Conservation (phyloP, 345 rosid genomes). For the Corchorus olitorius region DNA sequence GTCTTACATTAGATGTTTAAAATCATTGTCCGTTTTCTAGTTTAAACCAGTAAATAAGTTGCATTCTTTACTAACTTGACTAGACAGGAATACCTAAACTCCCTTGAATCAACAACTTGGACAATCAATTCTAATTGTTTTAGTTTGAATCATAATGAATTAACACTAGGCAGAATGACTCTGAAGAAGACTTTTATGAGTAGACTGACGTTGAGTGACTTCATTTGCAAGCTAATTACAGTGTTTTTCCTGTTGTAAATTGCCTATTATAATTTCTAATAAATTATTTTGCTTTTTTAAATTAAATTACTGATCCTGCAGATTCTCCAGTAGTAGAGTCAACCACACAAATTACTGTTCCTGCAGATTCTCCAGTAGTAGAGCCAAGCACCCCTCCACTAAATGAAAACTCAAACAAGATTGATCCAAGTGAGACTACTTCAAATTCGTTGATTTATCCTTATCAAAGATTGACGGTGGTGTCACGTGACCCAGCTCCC, state of each 20-base stretch:
- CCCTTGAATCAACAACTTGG: background rate
- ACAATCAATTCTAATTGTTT: conserved; percentile 6
- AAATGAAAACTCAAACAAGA: conserved; percentile 22
- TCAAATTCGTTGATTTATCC: conserved; percentile 43
- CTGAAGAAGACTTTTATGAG: background rate
- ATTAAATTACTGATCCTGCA: conserved; percentile 30
- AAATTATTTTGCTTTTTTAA: background rate
- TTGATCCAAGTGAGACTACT: conserved; percentile 25
- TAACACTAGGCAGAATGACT: background rate
- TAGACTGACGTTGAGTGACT: background rate
- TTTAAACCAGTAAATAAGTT: conserved; percentile 3
- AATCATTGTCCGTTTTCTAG: background rate
- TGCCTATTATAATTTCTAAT: background rate
- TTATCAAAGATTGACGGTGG: conserved; percentile 51
- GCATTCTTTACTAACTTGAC: conserved; percentile 1
- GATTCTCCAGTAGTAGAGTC: conserved; percentile 38
- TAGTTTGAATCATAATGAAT: background rate
- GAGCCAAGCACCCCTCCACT: conserved; percentile 24
- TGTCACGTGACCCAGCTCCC: conserved; percentile 51
- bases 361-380: conserved; percentile 45
- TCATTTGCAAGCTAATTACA: background rate
- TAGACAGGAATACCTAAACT: background rate
- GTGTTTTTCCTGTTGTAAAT: background rate
- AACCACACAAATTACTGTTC: conserved; percentile 17
- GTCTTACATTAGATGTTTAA: background rate